phyloP scores from a whole-genome alignment of 2,329 filamentous ascomycete species.

The Chrysoporthe austroafricana region DNA sequence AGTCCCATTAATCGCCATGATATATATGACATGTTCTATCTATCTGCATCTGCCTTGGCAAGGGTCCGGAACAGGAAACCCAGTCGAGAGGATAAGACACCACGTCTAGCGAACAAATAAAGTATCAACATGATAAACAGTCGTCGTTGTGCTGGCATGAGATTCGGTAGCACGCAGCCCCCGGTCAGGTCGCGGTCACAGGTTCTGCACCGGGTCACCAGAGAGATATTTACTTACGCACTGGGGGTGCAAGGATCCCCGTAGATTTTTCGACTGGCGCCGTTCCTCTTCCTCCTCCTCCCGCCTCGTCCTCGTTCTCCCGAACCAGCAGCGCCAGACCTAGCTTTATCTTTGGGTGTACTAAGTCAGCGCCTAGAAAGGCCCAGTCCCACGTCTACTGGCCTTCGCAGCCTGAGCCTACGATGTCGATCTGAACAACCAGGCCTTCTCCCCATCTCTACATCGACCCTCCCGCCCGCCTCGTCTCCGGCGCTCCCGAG shows the following conservation, averaged over 20 bases:
- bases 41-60: neutral
- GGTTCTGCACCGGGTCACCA: neutral
- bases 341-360: neutral
- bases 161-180: no score
- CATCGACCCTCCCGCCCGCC: neutral
- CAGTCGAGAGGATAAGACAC: neutral
- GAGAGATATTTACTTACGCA: no score
- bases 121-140: neutral
- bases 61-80: neutral
- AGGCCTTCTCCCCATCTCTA: neutral
- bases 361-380: neutral
- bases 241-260: neutral
- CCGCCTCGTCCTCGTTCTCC: neutral
- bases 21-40: neutral
- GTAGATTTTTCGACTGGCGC: constrained; percentile 4
- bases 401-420: neutral
- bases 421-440: neutral
- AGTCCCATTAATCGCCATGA: neutral
- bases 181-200: neutral
- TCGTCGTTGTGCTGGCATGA: neutral
- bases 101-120: neutral
- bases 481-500: neutral
- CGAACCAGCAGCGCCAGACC: neutral
- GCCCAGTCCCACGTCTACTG: neutral
- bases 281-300: neutral